Conservation (phyloP, 495 filamentous ascomycete species). For the Ascodesmis nigricans region DNA sequence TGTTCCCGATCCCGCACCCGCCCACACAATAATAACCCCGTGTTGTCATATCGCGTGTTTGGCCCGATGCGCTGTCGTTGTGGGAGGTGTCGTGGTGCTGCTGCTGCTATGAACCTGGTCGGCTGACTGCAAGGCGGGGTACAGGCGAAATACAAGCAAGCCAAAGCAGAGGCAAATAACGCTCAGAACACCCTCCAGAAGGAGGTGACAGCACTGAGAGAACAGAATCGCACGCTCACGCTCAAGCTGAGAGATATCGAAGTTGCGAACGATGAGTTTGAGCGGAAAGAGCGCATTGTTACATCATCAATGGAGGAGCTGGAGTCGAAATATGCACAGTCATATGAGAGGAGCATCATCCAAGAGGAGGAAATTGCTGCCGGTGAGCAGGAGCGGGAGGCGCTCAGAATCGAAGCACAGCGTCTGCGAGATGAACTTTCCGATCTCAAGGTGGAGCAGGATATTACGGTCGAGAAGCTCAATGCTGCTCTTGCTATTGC, state of each 20-base stretch:
- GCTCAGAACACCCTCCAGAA: conserved; percentile 81
- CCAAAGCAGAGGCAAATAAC: conserved; percentile 60
- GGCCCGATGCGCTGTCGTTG: no score
- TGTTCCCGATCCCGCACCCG: no score
- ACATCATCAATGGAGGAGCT: conserved; percentile 88
- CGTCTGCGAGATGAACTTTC: conserved; percentile 71
- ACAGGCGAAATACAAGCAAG: conserved; percentile 88
- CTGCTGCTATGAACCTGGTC: not conserved
- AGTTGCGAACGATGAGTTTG: conserved; percentile 94
- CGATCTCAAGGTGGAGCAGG: conserved; percentile 81
- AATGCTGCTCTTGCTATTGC: conserved; percentile 38
- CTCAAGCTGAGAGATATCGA: conserved; percentile 80
- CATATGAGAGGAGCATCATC: conserved; percentile 78
- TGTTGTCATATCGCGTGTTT: no score
- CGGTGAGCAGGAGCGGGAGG: conserved; percentile 77
- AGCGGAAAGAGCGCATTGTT: conserved; percentile 82
- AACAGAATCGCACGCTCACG: conserved; percentile 57
- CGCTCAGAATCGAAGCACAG: conserved; percentile 69
- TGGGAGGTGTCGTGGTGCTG: no score
- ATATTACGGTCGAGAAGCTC: conserved; percentile 83
- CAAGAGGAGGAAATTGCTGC: conserved; percentile 80
- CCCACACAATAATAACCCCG: no score
- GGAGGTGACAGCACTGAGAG: conserved; percentile 78
- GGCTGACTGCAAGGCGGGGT: conserved; percentile 11
- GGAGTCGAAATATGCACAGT: conserved; percentile 86